Evolutionary conservation across 768 basidiomycete genomes (phyloP).

Genomic region (Ramaria rubella): DNA sequence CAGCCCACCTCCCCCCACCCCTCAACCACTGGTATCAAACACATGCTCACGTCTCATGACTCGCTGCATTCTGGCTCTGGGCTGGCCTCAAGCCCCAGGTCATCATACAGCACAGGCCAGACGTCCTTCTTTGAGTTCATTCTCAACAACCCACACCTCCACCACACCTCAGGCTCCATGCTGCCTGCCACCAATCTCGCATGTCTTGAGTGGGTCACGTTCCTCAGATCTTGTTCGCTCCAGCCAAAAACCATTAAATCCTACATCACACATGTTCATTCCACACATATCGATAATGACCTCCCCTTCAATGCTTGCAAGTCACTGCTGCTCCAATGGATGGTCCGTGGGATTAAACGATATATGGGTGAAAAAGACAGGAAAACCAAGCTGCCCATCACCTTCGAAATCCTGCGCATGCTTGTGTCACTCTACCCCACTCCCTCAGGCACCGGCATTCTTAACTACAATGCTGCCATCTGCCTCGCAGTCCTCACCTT

Average conservation of each 20-base stretch:
- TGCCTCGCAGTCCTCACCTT: background rate
- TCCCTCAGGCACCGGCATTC: background rate
- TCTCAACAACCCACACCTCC: slow-evolving; percentile 3
- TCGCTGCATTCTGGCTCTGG: background rate
- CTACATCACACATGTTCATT: slow-evolving; percentile 14
- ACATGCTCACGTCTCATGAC: background rate
- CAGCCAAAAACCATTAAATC: slow-evolving; percentile 20
- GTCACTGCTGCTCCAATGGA: slow-evolving; percentile 11
- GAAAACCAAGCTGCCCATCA: slow-evolving; percentile 25
- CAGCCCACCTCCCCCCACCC: slow-evolving; percentile 1
- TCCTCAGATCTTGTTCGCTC: slow-evolving; percentile 12
- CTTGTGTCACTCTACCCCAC: slow-evolving; percentile 7
- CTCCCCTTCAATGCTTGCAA: slow-evolving; percentile 20
- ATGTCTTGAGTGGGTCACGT: slow-evolving; percentile 19
- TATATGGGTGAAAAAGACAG: slow-evolving; percentile 21
- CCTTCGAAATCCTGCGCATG: slow-evolving; percentile 16
- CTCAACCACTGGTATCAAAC: slow-evolving; percentile 1
- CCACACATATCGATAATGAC: too few species aligned
- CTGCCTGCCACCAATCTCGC: slow-evolving; percentile 11
- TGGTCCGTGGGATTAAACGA: slow-evolving; percentile 29
- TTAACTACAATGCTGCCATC: background rate
- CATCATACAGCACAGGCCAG: slow-evolving; percentile 26
- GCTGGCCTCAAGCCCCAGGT: slow-evolving; percentile 21
- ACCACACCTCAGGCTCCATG: slow-evolving; percentile 3
- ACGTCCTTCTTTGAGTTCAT: slow-evolving; percentile 28